A percentile compares a stretch with the other conserved stretches of the same genome.
phyloP scores from a whole-genome alignment of 2,329 filamentous ascomycete genomes.

The Fusarium algeriense region DNA sequence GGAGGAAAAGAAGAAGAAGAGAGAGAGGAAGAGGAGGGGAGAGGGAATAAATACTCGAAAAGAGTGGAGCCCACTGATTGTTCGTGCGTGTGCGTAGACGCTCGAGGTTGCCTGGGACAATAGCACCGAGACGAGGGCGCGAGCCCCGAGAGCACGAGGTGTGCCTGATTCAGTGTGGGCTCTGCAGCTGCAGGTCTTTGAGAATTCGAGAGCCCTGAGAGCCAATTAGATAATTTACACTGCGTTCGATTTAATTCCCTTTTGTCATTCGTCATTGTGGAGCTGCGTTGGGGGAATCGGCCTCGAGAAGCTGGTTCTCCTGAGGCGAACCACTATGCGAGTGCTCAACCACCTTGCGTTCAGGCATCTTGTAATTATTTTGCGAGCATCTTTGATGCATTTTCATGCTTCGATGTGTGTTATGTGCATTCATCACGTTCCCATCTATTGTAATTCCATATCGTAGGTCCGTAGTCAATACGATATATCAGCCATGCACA shows the following conservation, averaged over 20 bases:
- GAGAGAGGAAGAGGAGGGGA: neutral
- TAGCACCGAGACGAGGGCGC: neutral
- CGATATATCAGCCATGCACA: neutral
- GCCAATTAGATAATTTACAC: neutral
- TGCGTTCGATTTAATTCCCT: neutral
- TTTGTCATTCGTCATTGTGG: neutral
- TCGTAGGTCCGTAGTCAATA: neutral
- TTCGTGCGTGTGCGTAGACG: neutral
- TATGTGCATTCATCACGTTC: accelerated
- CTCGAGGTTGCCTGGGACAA: neutral
- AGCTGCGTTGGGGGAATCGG: neutral
- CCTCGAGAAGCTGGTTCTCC: constrained; percentile 11
- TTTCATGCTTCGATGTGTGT: accelerated
- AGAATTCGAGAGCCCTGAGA: neutral
- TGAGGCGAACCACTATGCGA: constrained; percentile 7
- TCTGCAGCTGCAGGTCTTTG: neutral
- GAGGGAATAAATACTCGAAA: neutral
- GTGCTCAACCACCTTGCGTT: neutral
- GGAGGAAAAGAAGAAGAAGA: neutral
- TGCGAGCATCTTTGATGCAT: accelerated
- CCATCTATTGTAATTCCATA: neutral
- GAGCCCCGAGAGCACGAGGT: neutral
- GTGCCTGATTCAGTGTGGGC: neutral
- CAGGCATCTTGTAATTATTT: neutral
- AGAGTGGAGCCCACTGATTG: neutral